These are phyloP conservation scores for Trichosporon sp. DNA, from an alignment of 1,284 basidiomycete species.

Conservation along the genomic window DNA sequence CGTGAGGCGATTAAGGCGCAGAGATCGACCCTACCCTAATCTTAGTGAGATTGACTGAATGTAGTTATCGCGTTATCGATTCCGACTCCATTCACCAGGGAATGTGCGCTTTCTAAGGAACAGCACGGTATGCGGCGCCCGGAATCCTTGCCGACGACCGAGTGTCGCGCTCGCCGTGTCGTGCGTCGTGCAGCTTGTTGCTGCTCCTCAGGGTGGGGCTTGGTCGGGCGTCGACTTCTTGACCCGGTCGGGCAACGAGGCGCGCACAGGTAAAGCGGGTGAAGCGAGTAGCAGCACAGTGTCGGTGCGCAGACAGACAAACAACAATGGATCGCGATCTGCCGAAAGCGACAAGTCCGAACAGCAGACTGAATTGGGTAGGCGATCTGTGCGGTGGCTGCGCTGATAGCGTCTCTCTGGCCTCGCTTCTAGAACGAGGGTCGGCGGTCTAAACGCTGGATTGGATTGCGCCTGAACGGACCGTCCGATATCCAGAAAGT, in stretches of 20 bases:
- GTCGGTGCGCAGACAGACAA: too few relatives aligned
- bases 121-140: background rate
- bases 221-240: background rate
- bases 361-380: background rate
- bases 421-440: background rate
- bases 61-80: background rate
- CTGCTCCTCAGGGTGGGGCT: background rate
- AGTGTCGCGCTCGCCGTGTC: background rate
- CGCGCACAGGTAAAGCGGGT: background rate
- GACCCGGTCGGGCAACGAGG: background rate
- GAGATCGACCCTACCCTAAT: background rate
- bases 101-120: background rate
- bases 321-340: background rate
- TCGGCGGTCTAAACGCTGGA: background rate
- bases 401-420: background rate
- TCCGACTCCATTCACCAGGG: background rate
- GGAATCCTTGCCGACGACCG: background rate
- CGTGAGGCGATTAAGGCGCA: background rate
- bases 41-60: background rate
- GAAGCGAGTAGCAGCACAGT: too few relatives aligned
- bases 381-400: slow-evolving; percentile 1
- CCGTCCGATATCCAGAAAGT: too few relatives aligned
- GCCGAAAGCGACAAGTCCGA: background rate
- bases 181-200: background rate
- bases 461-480: background rate